Conservation (phyloP, 2,329 filamentous ascomycete genomes). For the Fusarium sp. region DNA sequence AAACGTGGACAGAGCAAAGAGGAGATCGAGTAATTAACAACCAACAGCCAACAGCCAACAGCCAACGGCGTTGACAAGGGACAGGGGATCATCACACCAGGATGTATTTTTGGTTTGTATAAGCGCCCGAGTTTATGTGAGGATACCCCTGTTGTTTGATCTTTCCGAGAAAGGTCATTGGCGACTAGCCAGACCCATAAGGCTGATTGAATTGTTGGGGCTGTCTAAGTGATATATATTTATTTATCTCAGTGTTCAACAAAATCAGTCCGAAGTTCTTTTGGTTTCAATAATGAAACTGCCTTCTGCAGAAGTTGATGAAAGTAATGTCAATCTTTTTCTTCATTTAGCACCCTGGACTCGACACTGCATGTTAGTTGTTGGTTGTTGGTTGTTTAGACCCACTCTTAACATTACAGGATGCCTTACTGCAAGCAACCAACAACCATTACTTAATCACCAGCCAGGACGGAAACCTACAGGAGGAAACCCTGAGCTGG, state of each 20-base stretch:
- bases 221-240: not conserved
- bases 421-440: not conserved
- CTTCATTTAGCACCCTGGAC: not conserved
- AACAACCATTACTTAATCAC: not conserved
- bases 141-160: not conserved
- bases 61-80: slow-evolving; percentile 8
- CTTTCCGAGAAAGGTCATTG: not conserved
- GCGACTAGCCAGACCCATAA: not conserved
- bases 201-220: not conserved
- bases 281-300: too few species aligned
- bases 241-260: not conserved
- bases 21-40: not conserved
- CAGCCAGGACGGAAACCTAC: not conserved
- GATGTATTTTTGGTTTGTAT: slow-evolving; percentile 20
- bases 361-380: not conserved
- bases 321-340: not conserved
- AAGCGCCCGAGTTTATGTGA: slow-evolving; percentile 16
- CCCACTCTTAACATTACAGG: not conserved
- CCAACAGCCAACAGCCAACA: slow-evolving; percentile 14
- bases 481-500: too few species aligned
- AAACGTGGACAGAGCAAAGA: not conserved
- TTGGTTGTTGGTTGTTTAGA: not conserved
- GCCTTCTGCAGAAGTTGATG: not conserved
- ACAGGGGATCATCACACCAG: not conserved
- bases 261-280: not conserved